A percentile compares a stretch with the other conserved stretches of the same genome.
These are phyloP conservation scores for Mucuna pruriens DNA, from an alignment of 306 rosid species.

Conservation along the genomic window DNA sequence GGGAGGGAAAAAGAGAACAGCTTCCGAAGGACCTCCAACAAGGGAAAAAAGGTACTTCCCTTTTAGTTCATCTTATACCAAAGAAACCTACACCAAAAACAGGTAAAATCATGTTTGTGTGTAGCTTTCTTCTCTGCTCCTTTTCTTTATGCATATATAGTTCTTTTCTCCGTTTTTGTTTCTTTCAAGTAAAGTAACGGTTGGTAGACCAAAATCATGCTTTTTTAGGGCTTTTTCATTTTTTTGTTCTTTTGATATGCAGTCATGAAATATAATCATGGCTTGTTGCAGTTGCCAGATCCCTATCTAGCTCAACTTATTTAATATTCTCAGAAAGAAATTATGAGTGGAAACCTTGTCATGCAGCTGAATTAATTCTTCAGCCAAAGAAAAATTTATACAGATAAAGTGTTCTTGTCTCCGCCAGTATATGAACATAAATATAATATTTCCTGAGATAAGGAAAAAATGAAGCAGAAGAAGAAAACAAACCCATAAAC, in stretches of 20 bases:
- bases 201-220: slow-evolving; percentile 32
- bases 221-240: slow-evolving; percentile 43
- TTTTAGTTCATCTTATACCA: slow-evolving; percentile 55
- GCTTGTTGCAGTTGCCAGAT: slow-evolving; percentile 41
- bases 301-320: slow-evolving; percentile 22
- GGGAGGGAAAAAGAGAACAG: slow-evolving; percentile 46
- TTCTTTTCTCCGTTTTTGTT: slow-evolving; percentile 44
- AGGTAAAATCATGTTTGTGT: slow-evolving; percentile 56
- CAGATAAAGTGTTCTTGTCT: slow-evolving; percentile 30
- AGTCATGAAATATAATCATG: slow-evolving; percentile 27
- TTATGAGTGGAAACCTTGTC: slow-evolving; percentile 31
- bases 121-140: slow-evolving; percentile 42
- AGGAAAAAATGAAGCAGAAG: slow-evolving; percentile 15
- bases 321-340: slow-evolving; percentile 34
- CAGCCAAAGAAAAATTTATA: slow-evolving; percentile 34
- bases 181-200: slow-evolving; percentile 39
- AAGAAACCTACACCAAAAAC: slow-evolving; percentile 63
- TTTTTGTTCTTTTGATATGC: neutral
- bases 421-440: neutral
- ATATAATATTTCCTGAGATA: slow-evolving; percentile 13
- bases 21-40: slow-evolving; percentile 51
- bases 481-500: slow-evolving; percentile 41
- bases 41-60: slow-evolving; percentile 58
- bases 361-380: slow-evolving; percentile 47
- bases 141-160: slow-evolving; percentile 40